phyloP scores from a whole-genome alignment of 805 yeast genomes.

The Saccharomycopsis sp. region DNA sequence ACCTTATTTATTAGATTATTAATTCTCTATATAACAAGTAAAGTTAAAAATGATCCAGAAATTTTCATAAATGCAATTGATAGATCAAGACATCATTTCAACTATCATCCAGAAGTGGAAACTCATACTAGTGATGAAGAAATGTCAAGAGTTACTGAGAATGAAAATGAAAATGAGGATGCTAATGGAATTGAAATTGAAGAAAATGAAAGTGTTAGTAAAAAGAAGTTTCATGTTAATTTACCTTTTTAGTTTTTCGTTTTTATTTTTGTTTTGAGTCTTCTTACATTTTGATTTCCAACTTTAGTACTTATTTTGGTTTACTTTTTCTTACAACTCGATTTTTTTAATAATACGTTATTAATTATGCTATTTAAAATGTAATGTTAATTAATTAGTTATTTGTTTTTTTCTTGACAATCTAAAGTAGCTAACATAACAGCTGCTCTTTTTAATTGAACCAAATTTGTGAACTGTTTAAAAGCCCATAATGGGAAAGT shows the following conservation, averaged over 20 bases:
- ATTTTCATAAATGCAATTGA: slow-evolving; percentile 14
- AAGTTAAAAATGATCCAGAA: slow-evolving; percentile 19
- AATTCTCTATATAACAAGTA: slow-evolving; percentile 25
- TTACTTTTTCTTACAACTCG: too few species aligned
- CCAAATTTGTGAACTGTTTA: slow-evolving; percentile 82
- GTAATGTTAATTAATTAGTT: too few species aligned
- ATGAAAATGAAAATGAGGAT: slow-evolving; percentile 4
- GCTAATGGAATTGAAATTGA: too few species aligned
- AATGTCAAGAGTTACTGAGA: too few species aligned
- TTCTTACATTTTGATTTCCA: too few species aligned
- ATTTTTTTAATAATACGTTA: too few species aligned
- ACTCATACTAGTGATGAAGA: background rate
- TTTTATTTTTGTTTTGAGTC: too few species aligned
- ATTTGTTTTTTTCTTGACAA: slow-evolving; percentile 37
- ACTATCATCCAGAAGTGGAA: slow-evolving; percentile 11
- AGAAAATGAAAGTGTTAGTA: too few species aligned
- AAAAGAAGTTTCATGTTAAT: too few species aligned
- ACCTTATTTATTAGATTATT: slow-evolving; percentile 40
- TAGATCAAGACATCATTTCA: slow-evolving; percentile 14
- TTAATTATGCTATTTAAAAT: too few species aligned
- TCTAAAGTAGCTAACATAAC: slow-evolving; percentile 69
- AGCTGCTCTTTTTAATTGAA: slow-evolving; percentile 84
- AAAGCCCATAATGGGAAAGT: slow-evolving; percentile 76
- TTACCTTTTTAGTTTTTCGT: too few species aligned
- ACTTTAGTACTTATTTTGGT: too few species aligned